A percentile compares a stretch with the other conserved stretches of the same genome.
Conservation (phyloP, 495 filamentous ascomycete species). For the Ramalina intermedia region DNA sequence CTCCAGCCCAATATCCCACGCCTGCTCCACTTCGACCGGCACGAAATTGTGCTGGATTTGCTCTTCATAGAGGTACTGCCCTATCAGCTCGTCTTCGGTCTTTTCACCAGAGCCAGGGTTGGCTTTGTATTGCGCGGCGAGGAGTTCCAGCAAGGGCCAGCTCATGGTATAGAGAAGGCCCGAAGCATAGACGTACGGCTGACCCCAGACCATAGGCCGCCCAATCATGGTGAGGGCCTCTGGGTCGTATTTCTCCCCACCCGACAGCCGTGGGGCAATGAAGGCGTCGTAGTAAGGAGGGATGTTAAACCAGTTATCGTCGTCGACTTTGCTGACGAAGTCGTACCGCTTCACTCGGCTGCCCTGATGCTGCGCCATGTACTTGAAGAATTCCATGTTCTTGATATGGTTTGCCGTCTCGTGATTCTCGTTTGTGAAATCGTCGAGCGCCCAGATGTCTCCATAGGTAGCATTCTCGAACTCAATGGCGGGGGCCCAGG, state of each 20-base stretch:
- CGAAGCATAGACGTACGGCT: background rate
- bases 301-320: background rate
- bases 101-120: background rate
- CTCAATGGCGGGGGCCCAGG: background rate
- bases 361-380: background rate
- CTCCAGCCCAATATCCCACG: background rate
- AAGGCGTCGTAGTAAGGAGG: background rate
- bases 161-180: background rate
- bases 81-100: background rate
- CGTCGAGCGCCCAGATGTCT: background rate
- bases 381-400: background rate
- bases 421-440: background rate
- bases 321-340: background rate
- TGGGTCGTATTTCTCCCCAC: background rate
- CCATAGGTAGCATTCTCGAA: background rate
- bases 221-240: background rate
- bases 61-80: background rate
- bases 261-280: background rate
- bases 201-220: background rate
- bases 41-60: constrained; percentile 13
- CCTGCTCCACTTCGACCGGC: constrained; percentile 14
- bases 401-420: background rate
- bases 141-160: background rate
- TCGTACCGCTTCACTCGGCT: background rate
- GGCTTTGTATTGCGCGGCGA: background rate